Conservation (phyloP, 1,284 basidiomycete species). For the Irpex sp. region DNA sequence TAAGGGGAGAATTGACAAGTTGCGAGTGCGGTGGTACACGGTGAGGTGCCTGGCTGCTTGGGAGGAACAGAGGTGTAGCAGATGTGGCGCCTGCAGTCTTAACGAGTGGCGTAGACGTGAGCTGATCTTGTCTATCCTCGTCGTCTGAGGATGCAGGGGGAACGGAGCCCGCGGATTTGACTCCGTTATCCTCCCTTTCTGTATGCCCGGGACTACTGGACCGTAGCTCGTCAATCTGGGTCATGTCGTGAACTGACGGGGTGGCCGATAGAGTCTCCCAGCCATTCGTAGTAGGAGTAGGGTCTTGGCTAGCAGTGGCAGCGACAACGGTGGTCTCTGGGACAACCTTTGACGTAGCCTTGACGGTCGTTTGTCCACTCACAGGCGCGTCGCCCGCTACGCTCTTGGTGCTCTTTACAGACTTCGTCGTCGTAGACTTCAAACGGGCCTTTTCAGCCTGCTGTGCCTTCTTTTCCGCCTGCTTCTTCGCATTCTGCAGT, state of each 20-base stretch:
- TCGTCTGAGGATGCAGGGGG: neutral
- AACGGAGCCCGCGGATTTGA: neutral
- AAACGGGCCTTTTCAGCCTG: slow-evolving; percentile 15
- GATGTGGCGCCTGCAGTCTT: neutral
- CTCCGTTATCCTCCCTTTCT: neutral
- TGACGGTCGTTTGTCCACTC: neutral
- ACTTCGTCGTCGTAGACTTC: slow-evolving; percentile 13
- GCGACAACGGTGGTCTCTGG: neutral
- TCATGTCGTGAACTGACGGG: slow-evolving; percentile 18
- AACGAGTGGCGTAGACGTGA: neutral
- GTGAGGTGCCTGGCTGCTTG: slow-evolving; percentile 28
- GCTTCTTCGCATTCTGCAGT: slow-evolving; percentile 19
- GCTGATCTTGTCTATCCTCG: neutral
- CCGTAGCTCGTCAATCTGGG: slow-evolving; percentile 35
- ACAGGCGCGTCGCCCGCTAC: neutral
- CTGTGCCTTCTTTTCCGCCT: neutral
- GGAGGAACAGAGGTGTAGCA: slow-evolving; percentile 27
- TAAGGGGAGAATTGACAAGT: neutral
- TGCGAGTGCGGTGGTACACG: slow-evolving; percentile 22
- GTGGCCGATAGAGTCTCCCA: slow-evolving; percentile 1
- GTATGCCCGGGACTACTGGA: slow-evolving; percentile 31
- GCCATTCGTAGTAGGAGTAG: neutral
- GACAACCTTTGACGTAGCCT: neutral
- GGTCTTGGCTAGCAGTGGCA: neutral
- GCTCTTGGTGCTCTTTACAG: slow-evolving; percentile 11